These are phyloP conservation scores for Spergularia marina DNA, from an alignment of 148 eudicot genomes.

Conservation along the genomic window DNA sequence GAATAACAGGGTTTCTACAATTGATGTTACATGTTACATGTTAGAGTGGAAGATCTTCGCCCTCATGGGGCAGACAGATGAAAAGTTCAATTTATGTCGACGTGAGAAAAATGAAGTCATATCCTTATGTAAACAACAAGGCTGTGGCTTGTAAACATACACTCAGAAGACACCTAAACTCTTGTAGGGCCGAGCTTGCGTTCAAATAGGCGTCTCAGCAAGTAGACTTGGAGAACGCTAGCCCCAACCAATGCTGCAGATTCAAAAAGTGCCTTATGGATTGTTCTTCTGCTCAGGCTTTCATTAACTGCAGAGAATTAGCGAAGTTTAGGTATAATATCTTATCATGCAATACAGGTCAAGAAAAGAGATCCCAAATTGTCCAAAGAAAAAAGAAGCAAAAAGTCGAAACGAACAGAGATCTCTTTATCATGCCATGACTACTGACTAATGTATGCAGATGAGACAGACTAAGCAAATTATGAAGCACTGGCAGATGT, in stretches of 20 bases:
- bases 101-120: not conserved
- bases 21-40: constrained; percentile 9
- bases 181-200: constrained; percentile 56
- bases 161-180: constrained; percentile 33
- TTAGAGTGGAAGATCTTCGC: too few relatives aligned
- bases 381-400: too few relatives aligned
- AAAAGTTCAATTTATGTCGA: not conserved
- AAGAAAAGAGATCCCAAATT: too few relatives aligned
- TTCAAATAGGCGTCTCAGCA: constrained; percentile 67
- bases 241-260: constrained; percentile 65
- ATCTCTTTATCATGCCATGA: too few relatives aligned
- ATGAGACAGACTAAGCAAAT: not conserved
- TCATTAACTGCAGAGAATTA: constrained; percentile 53
- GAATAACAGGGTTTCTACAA: not conserved
- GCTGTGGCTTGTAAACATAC: not conserved
- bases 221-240: constrained; percentile 64
- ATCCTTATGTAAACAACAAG: not conserved
- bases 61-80: not conserved
- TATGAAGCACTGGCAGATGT: not conserved
- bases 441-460: not conserved
- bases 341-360: too few relatives aligned
- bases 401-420: too few relatives aligned
- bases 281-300: constrained; percentile 59
- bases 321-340: not conserved
- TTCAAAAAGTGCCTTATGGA: constrained; percentile 71